These are phyloP conservation scores for Didymella segeticola DNA, from an alignment of 2,329 filamentous ascomycete species.

Conservation along the genomic window DNA sequence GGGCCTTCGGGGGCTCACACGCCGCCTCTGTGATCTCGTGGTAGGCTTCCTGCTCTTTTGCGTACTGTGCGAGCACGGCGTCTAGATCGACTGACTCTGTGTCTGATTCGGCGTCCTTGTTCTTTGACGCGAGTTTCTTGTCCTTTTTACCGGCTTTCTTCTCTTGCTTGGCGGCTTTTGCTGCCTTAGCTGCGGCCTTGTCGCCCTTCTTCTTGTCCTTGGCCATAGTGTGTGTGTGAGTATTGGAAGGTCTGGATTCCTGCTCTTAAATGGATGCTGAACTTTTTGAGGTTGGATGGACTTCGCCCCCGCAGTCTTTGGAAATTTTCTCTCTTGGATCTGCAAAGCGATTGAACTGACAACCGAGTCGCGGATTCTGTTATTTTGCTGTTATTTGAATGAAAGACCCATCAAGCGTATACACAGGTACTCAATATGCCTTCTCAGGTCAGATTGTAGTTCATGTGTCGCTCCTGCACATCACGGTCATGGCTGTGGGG, in stretches of 20 bases:
- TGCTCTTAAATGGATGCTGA: neutral
- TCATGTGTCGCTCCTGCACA: neutral
- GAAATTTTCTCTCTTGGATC: conserved; percentile 23
- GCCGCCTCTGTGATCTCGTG: conserved; percentile 88
- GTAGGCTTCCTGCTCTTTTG: conserved; percentile 88
- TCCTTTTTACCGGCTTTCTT: conserved; percentile 79
- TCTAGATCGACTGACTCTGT: conserved; percentile 93
- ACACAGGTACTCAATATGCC: neutral
- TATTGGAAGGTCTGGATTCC: neutral
- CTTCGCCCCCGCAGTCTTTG: conserved; percentile 20
- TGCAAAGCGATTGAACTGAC: neutral
- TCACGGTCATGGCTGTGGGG: conserved; percentile 3
- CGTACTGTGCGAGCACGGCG: conserved; percentile 89
- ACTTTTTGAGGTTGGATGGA: neutral
- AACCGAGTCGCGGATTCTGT: neutral
- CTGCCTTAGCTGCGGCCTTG: conserved; percentile 59
- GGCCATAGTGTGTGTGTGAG: conserved; percentile 51
- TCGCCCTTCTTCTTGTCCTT: conserved; percentile 60
- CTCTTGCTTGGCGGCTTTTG: conserved; percentile 75
- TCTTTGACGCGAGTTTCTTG: conserved; percentile 78
- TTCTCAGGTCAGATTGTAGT: neutral
- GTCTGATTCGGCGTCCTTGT: conserved; percentile 81
- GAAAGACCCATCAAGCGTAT: no score
- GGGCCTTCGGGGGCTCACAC: conserved; percentile 74
- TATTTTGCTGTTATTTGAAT: neutral